Percentiles rank a stretch among this genome's conserved stretches.
phyloP scores from a whole-genome alignment of 148 eudicot species.

The Rhododendron henanense region DNA sequence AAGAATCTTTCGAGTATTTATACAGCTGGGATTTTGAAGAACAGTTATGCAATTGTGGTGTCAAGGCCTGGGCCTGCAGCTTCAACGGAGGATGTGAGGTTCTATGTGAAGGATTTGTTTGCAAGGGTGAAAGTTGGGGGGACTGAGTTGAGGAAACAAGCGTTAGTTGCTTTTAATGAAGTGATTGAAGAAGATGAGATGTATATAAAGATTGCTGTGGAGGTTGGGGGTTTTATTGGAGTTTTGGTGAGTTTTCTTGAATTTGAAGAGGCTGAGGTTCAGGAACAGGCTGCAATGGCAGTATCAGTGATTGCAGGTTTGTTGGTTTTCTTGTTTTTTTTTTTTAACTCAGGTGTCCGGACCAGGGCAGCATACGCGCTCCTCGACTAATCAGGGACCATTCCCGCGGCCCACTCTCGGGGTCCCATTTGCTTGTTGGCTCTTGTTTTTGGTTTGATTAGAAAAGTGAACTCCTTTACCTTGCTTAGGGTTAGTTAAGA shows the following conservation, averaged over 20 bases:
- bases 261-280: constrained; percentile 40
- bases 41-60: constrained; percentile 56
- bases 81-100: constrained; percentile 54
- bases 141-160: constrained; percentile 50
- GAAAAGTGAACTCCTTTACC: background rate
- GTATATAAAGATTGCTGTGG: constrained; percentile 55
- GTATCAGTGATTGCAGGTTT: constrained; percentile 34
- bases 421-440: background rate
- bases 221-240: constrained; percentile 34
- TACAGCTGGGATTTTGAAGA: constrained; percentile 37
- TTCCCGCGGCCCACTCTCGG: too few species aligned
- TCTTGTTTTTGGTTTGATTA: background rate
- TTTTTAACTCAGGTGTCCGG: too few species aligned
- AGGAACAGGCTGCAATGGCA: constrained; percentile 46
- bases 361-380: too few species aligned
- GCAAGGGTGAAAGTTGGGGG: constrained; percentile 70
- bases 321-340: background rate
- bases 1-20: constrained; percentile 36
- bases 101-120: constrained; percentile 59
- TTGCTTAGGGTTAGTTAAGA: background rate
- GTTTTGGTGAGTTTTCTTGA: constrained; percentile 49
- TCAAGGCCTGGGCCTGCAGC: constrained; percentile 46
- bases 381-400: too few species aligned
- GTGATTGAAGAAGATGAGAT: constrained; percentile 55
- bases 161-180: constrained; percentile 55